Base-by-base conservation (phyloP, 2,329 filamentous ascomycete genomes). In the Scytalidium lignicola region DNA sequence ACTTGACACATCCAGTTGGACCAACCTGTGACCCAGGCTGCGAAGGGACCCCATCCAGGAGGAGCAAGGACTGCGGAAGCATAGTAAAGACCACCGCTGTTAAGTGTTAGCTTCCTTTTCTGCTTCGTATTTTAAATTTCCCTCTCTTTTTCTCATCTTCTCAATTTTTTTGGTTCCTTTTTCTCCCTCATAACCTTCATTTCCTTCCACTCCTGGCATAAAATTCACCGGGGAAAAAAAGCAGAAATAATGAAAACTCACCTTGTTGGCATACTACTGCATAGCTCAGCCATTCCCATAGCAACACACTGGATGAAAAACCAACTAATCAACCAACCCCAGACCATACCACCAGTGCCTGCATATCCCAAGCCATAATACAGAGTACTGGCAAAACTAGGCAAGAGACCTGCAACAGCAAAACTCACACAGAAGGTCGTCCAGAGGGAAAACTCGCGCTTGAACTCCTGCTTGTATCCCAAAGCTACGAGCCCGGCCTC, bases 281-380 rank as follows among this genome's bases (percentile, higher is more conserved):
- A 88, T 17, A 89, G 70, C 65, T 89, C 85, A 1, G 85, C 85
- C 79, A 83, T 83, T 18, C 76, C 78, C 67, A 81, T 75, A 8
- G 85, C 85, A 49, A 88, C 79, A 64, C 79, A 82, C 61, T 88
- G 79, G 37, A 89, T 86, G 39, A 87, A 87, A 4, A 83, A 57
- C 77, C 88, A 86, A 44, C 83, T 83, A 42, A 89, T 72, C 22
- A 88, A 67, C 85, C 86, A 90, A 4, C 85, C 86, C 85, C 85
- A 89, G 2, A 82, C 83, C 82, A 88, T 86, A 20, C 82, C 82
- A 51, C 72, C 76, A 0, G 75, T 79, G 3, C 78, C 74, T 19
- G 74, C 74, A 62, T 79, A 79, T 32, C 76, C 76, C 73, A 82
- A 80, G 55, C 85, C 85, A 74, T 88, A 89, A 61, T 76, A 84